A percentile compares a stretch with the other conserved stretches of the same genome.
These are phyloP conservation scores for Chalciporus piperatus DNA, from an alignment of 768 basidiomycete species.

Conservation along the genomic window DNA sequence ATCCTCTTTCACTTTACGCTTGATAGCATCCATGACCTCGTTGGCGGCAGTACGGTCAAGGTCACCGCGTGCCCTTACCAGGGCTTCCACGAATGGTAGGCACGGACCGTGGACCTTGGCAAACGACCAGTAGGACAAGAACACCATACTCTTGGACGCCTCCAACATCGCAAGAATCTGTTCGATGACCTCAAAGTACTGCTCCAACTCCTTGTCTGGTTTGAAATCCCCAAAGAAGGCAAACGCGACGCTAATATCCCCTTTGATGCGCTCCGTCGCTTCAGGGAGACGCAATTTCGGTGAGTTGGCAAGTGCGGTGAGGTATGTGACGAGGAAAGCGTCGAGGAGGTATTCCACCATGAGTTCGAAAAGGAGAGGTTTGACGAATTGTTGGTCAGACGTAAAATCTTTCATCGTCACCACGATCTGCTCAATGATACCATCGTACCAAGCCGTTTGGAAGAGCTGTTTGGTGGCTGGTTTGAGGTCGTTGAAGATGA, in stretches of 20 bases:
- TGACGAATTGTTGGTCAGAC: constrained; percentile 89
- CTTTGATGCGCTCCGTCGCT: constrained; percentile 79
- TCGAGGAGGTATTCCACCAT: constrained; percentile 92
- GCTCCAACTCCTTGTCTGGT: constrained; percentile 74
- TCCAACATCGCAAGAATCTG: constrained; percentile 77
- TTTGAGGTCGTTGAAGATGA: constrained; percentile 93
- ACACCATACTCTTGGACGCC: constrained; percentile 84
- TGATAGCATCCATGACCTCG: constrained; percentile 93
- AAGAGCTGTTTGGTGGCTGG: constrained; percentile 84
- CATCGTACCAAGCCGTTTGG: constrained; percentile 86
- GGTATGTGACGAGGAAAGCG: constrained; percentile 83
- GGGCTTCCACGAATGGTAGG: constrained; percentile 82
- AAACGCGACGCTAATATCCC: constrained; percentile 76
- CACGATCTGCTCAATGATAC: constrained; percentile 81
- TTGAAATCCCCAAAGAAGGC: constrained; percentile 81
- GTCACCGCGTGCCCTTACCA: constrained; percentile 89
- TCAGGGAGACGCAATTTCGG: constrained; percentile 84
- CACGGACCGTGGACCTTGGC: constrained; percentile 94
- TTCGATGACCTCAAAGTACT: constrained; percentile 83
- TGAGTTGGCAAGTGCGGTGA: constrained; percentile 80
- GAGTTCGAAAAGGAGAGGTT: constrained; percentile 86
- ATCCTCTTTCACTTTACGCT: constrained; percentile 91
- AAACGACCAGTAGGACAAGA: constrained; percentile 92
- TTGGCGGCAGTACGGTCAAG: constrained; percentile 82
- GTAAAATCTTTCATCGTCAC: constrained; percentile 97